These are phyloP conservation scores for Sporothrix curviconia DNA, from an alignment of 2,329 filamentous ascomycete genomes.

Conservation along the genomic window DNA sequence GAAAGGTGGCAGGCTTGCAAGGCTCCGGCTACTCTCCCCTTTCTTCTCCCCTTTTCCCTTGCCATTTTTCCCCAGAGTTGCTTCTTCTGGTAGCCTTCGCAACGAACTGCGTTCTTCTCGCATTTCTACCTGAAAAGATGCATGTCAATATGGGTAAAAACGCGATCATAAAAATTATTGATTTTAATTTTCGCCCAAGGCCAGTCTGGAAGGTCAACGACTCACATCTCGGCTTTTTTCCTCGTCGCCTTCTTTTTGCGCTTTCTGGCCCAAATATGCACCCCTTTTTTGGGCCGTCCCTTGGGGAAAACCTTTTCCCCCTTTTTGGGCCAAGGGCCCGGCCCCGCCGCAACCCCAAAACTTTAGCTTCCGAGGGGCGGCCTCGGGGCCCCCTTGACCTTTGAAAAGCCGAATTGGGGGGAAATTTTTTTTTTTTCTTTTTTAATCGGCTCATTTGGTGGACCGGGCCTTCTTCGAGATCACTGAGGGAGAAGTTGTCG, in stretches of 20 bases:
- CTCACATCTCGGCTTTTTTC: constrained; percentile 60
- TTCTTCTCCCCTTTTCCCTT: constrained; percentile 68
- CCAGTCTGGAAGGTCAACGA: constrained; percentile 9
- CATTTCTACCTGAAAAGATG: constrained; percentile 62
- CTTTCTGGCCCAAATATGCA: constrained; percentile 61
- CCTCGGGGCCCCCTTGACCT: constrained; percentile 64
- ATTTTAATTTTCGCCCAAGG: neutral
- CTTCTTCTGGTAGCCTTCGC: constrained; percentile 83
- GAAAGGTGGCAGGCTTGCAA: too few relatives aligned
- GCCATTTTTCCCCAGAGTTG: constrained; percentile 82
- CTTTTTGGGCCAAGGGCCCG: too few relatives aligned
- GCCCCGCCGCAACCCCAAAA: constrained; percentile 47
- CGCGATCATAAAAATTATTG: neutral
- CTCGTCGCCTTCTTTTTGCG: constrained; percentile 67
- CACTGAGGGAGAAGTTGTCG: constrained; percentile 46
- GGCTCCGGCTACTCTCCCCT: too few relatives aligned
- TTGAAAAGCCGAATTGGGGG: constrained; percentile 31
- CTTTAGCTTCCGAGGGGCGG: constrained; percentile 77
- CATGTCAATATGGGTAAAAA: neutral
- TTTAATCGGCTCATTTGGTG: constrained; percentile 25
- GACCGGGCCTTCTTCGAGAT: constrained; percentile 42
- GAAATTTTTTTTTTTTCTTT: too few relatives aligned
- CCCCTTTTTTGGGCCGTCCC: constrained; percentile 63
- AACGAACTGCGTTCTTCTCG: constrained; percentile 87
- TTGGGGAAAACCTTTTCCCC: too few relatives aligned